These are phyloP conservation scores for Agaricus subrufescens DNA, from an alignment of 768 basidiomycete genomes.

Conservation along the genomic window DNA sequence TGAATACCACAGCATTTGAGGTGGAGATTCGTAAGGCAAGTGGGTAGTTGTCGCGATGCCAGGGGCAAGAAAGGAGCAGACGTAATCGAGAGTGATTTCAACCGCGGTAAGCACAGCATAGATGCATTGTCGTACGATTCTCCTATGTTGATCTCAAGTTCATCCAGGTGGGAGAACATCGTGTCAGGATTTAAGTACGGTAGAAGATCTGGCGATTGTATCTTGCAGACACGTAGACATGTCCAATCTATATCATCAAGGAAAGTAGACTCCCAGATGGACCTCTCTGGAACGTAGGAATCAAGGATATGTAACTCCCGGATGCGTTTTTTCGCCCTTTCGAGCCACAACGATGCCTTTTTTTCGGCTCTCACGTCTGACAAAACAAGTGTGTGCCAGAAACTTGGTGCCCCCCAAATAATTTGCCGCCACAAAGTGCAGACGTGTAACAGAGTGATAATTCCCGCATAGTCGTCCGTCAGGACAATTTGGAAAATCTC, in stretches of 20 bases:
- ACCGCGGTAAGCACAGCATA: neutral
- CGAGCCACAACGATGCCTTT: slow-evolving; percentile 56
- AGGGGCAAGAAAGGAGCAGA: neutral
- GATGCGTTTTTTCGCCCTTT: slow-evolving; percentile 49
- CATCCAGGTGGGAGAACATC: slow-evolving; percentile 27
- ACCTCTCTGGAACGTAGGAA: too few relatives aligned
- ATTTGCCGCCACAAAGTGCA: slow-evolving; percentile 61
- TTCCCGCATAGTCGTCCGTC: slow-evolving; percentile 33
- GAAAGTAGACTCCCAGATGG: slow-evolving; percentile 18
- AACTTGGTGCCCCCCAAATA: slow-evolving; percentile 41
- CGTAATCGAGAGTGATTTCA: slow-evolving; percentile 7
- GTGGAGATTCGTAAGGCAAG: neutral
- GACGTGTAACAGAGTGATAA: slow-evolving; percentile 51
- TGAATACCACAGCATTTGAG: neutral
- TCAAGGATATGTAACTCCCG: slow-evolving; percentile 24
- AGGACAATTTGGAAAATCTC: slow-evolving; percentile 48
- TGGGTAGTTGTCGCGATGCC: neutral
- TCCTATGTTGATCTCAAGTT: slow-evolving; percentile 27
- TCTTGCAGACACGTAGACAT: slow-evolving; percentile 30
- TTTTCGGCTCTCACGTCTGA: slow-evolving; percentile 36
- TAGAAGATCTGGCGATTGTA: slow-evolving; percentile 34
- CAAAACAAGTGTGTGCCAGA: slow-evolving; percentile 62
- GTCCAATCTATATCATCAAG: slow-evolving; percentile 38
- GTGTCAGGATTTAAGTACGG: slow-evolving; percentile 15
- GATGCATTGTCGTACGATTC: neutral